Evolutionary conservation across 2,329 filamentous ascomycete genomes (phyloP).

Genomic region (Rhynchosporium agropyri): DNA sequence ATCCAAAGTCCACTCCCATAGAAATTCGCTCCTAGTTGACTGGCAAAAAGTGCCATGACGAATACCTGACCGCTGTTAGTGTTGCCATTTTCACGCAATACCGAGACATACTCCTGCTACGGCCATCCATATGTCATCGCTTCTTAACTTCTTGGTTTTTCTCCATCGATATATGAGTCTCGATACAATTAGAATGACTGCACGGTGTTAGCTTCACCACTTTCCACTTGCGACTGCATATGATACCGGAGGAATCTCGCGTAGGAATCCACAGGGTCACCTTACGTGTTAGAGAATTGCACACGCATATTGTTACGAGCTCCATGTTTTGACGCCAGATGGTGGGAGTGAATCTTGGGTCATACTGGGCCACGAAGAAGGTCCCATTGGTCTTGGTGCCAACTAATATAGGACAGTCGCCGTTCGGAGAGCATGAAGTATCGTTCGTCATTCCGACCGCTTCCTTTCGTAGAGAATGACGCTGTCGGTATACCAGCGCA

Average conservation of each 20-base stretch:
- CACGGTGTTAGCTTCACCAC: constrained; percentile 15
- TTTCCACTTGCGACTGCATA: constrained; percentile 25
- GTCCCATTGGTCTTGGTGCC: constrained; percentile 33
- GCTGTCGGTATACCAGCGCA: constrained; percentile 8
- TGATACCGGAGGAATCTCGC: constrained; percentile 19
- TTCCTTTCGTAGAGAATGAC: not conserved
- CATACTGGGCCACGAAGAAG: constrained; percentile 30
- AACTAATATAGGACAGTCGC: constrained; percentile 30
- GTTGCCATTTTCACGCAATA: not conserved
- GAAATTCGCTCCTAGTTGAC: constrained; percentile 36
- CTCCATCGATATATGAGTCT: constrained; percentile 37
- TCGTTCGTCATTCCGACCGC: constrained; percentile 26
- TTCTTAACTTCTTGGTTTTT: constrained; percentile 35
- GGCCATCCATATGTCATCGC: constrained; percentile 40
- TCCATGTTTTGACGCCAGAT: constrained; percentile 39
- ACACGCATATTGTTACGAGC: constrained; percentile 35
- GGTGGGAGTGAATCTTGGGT: constrained; percentile 34
- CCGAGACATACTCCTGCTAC: constrained; percentile 36
- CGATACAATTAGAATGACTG: constrained; percentile 37
- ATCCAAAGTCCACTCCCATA: constrained; percentile 39
- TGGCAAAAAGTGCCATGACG: constrained; percentile 33
- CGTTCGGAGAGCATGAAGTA: constrained; percentile 27
- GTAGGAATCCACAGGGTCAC: not conserved
- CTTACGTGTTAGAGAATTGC: constrained; percentile 39
- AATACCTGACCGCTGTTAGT: constrained; percentile 33